Evolutionary conservation across 2,329 filamentous ascomycete species (phyloP), one percentile per base, ranked within the genome.

Genomic region (Ascosphaera apis): DNA sequence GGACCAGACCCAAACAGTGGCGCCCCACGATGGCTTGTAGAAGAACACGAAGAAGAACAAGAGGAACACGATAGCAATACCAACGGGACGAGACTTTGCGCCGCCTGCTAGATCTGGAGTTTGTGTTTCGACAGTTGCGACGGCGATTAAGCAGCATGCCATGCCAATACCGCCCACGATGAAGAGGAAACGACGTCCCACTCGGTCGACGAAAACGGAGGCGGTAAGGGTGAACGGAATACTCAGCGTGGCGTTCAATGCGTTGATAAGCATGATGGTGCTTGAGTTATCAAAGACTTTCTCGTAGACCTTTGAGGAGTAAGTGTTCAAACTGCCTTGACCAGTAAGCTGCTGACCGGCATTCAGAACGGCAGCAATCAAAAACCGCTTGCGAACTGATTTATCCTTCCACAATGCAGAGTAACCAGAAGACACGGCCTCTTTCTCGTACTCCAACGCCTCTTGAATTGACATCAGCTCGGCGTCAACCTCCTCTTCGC

Each of bases 221-320:
- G 75, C 74, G 44, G 78, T 79, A 32, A 79, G 60, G 0, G 75
- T 80, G 54, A 80, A 80, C 15, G 79, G 40, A 42, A 80, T 80
- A 38, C 72, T 72, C 43, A 72, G 75, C 4, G 74, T 80, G 30
- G 73, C 74, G 49, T 79, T 80, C 37, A 80, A 60, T 3, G 75
- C 75, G 50, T 80, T 80, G 60, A 80, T 80, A 21, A 80, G 60
- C 42, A 72, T 71, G 49, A 79, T 77, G 15, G 64, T 70, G 35
- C 65, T 57, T 37, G 53, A 56, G 37, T 54, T 61, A 16, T 56
- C 62, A 60, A 74, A 80, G 16, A 79, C 66, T 49, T 75, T 72
- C 55, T 76, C 68, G 59, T 80, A 80, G 47, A 80, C 75, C 44
- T 69, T 67, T n/a, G 73, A 76, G 15, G 67, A 74, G 61, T 80